Evolutionary conservation across 1,284 basidiomycete species (phyloP).

Genomic region (Rugosomyces carneus): DNA sequence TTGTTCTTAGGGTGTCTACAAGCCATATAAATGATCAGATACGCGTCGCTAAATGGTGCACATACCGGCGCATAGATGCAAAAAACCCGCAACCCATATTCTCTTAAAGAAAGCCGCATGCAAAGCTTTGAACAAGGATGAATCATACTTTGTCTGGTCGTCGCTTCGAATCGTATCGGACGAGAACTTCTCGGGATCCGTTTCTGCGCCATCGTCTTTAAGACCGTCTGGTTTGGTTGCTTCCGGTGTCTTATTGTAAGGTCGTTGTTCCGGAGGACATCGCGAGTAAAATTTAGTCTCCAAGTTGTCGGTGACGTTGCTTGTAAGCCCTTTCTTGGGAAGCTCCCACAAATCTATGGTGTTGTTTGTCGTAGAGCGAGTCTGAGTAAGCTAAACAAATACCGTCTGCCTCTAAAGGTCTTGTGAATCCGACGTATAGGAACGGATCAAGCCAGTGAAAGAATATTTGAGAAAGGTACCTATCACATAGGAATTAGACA

Average conservation of each 20-base stretch:
- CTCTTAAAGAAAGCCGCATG: constrained; percentile 47
- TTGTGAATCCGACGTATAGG: constrained; percentile 34
- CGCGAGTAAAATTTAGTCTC: constrained; percentile 12
- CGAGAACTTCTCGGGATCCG: constrained; percentile 1
- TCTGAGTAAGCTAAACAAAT: background rate
- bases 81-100: constrained; percentile 49
- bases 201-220: background rate
- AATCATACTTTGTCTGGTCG: constrained; percentile 37
- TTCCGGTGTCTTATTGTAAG: background rate
- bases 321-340: constrained; percentile 11
- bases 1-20: constrained; percentile 52
- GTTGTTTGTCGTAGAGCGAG: background rate
- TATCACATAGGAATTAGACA: constrained; percentile 12
- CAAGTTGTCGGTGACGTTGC: constrained; percentile 10
- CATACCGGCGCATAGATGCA: constrained; percentile 51
- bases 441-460: constrained; percentile 37
- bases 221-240: background rate
- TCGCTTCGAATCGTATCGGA: background rate
- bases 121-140: constrained; percentile 55
- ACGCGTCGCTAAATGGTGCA: no score
- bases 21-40: background rate
- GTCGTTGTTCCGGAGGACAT: constrained; percentile 11
- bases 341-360: constrained; percentile 14
- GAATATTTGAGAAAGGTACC: constrained; percentile 29
- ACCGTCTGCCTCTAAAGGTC: constrained; percentile 38